Conservation (phyloP, 2,329 filamentous ascomycete genomes). For the Epichloe sylvatica region DNA sequence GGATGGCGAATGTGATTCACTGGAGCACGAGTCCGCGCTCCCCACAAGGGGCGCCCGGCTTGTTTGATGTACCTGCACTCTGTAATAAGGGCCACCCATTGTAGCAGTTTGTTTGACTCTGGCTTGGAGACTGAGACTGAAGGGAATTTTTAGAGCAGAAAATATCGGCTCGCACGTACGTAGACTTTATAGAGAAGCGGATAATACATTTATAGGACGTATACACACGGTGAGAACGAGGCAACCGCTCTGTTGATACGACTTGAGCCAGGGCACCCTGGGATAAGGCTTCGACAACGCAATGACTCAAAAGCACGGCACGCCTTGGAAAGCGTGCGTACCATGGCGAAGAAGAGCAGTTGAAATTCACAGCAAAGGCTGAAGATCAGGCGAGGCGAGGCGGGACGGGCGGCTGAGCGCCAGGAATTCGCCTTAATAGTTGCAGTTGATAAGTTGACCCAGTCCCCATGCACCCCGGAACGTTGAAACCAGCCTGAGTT, state of each 20-base stretch:
- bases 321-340: neutral
- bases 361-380: neutral
- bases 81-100: constrained; percentile 16
- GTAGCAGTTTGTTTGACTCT: constrained; percentile 1
- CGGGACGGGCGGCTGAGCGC: too few species aligned
- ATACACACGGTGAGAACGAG: neutral
- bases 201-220: neutral
- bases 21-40: constrained; percentile 12
- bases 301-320: constrained; percentile 4
- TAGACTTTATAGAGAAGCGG: neutral
- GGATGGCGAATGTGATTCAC: constrained; percentile 11
- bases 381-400: neutral
- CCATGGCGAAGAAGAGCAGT: neutral
- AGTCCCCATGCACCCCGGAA: too few species aligned
- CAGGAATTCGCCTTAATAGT: too few species aligned
- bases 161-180: neutral
- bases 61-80: constrained; percentile 21
- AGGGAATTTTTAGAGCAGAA: neutral
- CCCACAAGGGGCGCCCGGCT: constrained; percentile 15
- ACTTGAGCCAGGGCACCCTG: neutral
- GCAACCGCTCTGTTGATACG: neutral
- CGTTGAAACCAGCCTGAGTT: too few species aligned
- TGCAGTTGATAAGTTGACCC: too few species aligned
- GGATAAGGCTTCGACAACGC: neutral
- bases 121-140: neutral